phyloP scores from a whole-genome alignment of 1,284 basidiomycete species.

The Phellopilus nigrolimitatus region DNA sequence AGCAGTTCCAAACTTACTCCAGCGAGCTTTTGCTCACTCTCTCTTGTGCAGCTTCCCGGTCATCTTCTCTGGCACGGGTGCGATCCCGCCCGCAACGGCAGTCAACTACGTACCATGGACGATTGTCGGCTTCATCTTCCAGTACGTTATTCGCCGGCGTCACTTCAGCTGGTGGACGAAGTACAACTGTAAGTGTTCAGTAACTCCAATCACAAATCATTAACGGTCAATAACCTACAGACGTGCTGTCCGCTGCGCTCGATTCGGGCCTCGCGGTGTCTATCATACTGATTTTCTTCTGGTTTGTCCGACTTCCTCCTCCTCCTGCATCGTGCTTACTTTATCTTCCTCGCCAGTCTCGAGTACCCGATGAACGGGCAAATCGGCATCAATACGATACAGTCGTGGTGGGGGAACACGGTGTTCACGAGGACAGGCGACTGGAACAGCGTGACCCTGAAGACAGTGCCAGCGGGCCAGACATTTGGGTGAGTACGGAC shows the following conservation, averaged over 20 bases:
- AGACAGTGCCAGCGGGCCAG: constrained; percentile 16
- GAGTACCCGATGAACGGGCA: constrained; percentile 41
- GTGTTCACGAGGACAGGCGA: constrained; percentile 29
- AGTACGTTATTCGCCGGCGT: constrained; percentile 51
- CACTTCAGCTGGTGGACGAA: constrained; percentile 37
- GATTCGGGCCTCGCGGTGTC: constrained; percentile 52
- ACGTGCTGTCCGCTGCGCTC: constrained; percentile 57
- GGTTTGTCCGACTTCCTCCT: constrained; percentile 1
- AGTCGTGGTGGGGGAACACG: constrained; percentile 53
- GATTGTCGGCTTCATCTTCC: constrained; percentile 54
- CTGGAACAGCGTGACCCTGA: constrained; percentile 22
- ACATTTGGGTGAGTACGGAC: constrained; percentile 19
- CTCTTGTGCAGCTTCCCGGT: constrained; percentile 28
- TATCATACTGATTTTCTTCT: constrained; percentile 49
- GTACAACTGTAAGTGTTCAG: constrained; percentile 42
- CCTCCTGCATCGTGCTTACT: not conserved
- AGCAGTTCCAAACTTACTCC: constrained; percentile 20
- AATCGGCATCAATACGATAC: constrained; percentile 41
- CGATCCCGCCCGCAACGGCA: constrained; percentile 40
- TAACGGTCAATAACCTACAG: constrained; percentile 24
- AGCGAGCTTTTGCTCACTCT: not conserved
- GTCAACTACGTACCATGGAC: constrained; percentile 41
- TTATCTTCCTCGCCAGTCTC: constrained; percentile 26
- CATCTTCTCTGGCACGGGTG: constrained; percentile 35
- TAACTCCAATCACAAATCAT: not conserved